Conservation (phyloP, 495 filamentous ascomycete species). For the Penicillium nucicola region DNA sequence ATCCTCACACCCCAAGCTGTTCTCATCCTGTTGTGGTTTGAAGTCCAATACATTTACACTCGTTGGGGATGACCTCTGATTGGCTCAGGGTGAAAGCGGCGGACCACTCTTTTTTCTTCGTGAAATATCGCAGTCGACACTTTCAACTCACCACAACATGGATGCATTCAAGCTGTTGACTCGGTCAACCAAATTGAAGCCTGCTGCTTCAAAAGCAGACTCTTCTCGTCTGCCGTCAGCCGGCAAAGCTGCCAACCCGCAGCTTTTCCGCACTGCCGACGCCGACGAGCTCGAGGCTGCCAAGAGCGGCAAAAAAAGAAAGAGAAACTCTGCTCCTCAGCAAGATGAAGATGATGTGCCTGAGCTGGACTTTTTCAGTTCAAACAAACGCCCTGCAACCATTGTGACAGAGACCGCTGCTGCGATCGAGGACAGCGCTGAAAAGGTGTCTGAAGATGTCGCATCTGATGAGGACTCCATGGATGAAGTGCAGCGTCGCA, state of each 20-base stretch:
- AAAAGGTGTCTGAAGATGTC: conserved; percentile 16
- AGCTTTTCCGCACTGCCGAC: conserved; percentile 48
- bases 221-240: conserved; percentile 42
- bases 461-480: conserved; percentile 31
- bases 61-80: conserved; percentile 20
- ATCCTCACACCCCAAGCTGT: not conserved
- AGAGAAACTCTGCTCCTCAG: conserved; percentile 23
- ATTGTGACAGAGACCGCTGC: conserved; percentile 14
- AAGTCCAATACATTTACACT: not conserved
- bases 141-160: conserved; percentile 33
- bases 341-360: conserved; percentile 23
- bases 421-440: conserved; percentile 14
- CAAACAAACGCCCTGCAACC: conserved; percentile 21
- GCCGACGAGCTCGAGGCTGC: conserved; percentile 32
- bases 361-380: conserved; percentile 40
- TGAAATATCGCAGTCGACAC: conserved; percentile 27
- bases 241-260: conserved; percentile 50
- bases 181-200: conserved; percentile 51
- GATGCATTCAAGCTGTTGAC: conserved; percentile 54
- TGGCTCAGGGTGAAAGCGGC: conserved; percentile 32
- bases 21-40: not conserved
- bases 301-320: conserved; percentile 38
- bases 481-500: conserved; percentile 65
- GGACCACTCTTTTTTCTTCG: conserved; percentile 22
- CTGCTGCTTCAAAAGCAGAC: conserved; percentile 21